These are phyloP conservation scores for Leucocoprinus sp. DNA, from an alignment of 768 basidiomycete genomes.

Conservation along the genomic window DNA sequence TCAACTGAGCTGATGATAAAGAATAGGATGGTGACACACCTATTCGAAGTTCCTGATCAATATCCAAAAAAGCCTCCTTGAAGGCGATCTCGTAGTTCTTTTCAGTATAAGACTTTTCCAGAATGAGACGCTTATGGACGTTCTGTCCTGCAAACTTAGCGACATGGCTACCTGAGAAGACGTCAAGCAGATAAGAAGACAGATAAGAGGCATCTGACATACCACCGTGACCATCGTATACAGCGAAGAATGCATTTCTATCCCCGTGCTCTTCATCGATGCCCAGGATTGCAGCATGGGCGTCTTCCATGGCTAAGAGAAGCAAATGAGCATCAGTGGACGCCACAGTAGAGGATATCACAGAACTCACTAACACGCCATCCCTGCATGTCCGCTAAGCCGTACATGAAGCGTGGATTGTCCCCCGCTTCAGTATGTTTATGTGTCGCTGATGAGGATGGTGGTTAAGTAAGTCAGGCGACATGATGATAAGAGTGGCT, in stretches of 20 bases:
- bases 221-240: slow-evolving; percentile 99
- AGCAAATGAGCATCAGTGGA: slow-evolving; percentile 8
- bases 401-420: slow-evolving; percentile 65
- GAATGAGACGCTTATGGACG: slow-evolving; percentile 67
- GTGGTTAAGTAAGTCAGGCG: slow-evolving; percentile 13
- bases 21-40: slow-evolving; percentile 17
- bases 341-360: neutral
- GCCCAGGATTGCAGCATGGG: slow-evolving; percentile 70
- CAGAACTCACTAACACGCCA: slow-evolving; percentile 89
- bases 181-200: slow-evolving; percentile 10
- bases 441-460: slow-evolving; percentile 53
- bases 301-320: slow-evolving; percentile 89
- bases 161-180: slow-evolving; percentile 63
- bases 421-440: slow-evolving; percentile 72
- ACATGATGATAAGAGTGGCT: slow-evolving; percentile 18
- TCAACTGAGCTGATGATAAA: slow-evolving; percentile 11
- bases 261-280: slow-evolving; percentile 44
- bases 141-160: slow-evolving; percentile 81
- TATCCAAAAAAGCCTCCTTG: slow-evolving; percentile 86
- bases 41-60: slow-evolving; percentile 92
- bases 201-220: slow-evolving; percentile 18
- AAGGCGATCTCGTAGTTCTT: slow-evolving; percentile 69
- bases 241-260: slow-evolving; percentile 82
- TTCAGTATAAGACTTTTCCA: slow-evolving; percentile 65
- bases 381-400: slow-evolving; percentile 95